These are phyloP conservation scores for Gossypium anomalum DNA, from an alignment of 345 rosid genomes.

Conservation along the genomic window DNA sequence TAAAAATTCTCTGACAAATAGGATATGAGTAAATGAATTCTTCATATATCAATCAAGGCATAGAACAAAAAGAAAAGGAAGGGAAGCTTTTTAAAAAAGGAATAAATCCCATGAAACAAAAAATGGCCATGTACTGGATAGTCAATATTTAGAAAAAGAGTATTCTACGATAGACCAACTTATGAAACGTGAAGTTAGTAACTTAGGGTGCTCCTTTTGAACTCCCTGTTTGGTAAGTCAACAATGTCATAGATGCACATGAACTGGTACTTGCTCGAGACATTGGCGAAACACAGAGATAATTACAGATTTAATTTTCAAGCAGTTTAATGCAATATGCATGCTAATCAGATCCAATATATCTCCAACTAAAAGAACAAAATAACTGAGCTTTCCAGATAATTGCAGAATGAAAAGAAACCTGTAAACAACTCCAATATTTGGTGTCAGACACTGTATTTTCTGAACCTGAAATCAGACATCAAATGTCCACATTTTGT, in stretches of 20 bases:
- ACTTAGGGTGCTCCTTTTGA: neutral
- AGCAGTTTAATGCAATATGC: neutral
- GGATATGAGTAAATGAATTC: neutral
- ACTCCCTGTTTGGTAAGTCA: neutral
- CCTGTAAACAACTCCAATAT: constrained; percentile 98
- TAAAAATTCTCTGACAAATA: neutral
- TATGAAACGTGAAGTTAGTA: neutral
- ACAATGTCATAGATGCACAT: neutral
- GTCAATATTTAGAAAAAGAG: neutral
- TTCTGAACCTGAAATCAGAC: constrained; percentile 68
- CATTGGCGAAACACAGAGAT: neutral
- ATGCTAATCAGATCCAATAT: neutral
- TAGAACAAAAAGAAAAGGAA: neutral
- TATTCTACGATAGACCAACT: neutral
- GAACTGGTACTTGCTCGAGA: neutral
- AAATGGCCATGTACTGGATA: neutral
- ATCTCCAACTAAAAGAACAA: neutral
- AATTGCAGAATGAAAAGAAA: constrained; percentile 19
- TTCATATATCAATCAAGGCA: neutral
- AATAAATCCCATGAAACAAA: neutral
- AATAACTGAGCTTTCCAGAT: constrained; percentile 1
- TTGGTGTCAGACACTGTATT: constrained; percentile 78
- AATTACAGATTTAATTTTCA: neutral
- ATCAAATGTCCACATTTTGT: neutral
- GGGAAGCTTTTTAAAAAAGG: neutral